Percentiles rank a stretch among this genome's conserved stretches.
Evolutionary conservation across 495 filamentous ascomycete genomes (phyloP).

Genomic region (Penicillium tannophilum): DNA sequence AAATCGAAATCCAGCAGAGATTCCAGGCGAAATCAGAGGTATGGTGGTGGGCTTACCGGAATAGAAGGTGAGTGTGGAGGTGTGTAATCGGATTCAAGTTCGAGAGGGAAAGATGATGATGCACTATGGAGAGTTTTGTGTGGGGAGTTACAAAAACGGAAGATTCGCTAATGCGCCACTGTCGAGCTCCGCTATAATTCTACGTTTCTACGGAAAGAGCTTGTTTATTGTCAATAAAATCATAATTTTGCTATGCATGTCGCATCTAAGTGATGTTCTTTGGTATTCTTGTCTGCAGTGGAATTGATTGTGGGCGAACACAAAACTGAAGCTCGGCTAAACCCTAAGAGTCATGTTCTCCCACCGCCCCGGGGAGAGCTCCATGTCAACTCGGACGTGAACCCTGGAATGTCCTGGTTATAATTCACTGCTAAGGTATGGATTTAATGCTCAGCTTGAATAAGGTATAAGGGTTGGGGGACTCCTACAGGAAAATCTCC

Average conservation of each 20-base stretch:
- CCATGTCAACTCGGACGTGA: not conserved
- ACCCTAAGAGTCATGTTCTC: conserved; percentile 34
- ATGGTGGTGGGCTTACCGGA: conserved; percentile 3
- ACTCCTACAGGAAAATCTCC: too few species aligned
- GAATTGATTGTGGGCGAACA: conserved; percentile 28
- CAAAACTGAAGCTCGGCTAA: conserved; percentile 41
- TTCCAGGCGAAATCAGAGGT: not conserved
- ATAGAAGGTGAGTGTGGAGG: not conserved
- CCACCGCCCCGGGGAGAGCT: conserved; percentile 2
- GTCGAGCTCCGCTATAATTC: not conserved
- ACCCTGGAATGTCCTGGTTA: not conserved
- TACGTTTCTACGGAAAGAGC: not conserved
- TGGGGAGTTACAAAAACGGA: conserved; percentile 19
- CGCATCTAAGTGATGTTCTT: not conserved
- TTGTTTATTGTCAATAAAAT: not conserved
- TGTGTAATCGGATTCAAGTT: conserved; percentile 2
- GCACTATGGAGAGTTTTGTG: conserved; percentile 16
- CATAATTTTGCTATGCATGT: not conserved
- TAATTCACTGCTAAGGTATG: too few species aligned
- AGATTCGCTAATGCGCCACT: conserved; percentile 11
- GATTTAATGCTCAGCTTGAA: too few species aligned
- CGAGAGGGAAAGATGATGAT: conserved; percentile 11
- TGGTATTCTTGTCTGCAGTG: not conserved
- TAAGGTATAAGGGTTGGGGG: too few species aligned
- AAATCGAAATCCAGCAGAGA: not conserved